Evolutionary conservation across 2,329 filamentous ascomycete genomes (phyloP).

Genomic region (Xylariales sp.): DNA sequence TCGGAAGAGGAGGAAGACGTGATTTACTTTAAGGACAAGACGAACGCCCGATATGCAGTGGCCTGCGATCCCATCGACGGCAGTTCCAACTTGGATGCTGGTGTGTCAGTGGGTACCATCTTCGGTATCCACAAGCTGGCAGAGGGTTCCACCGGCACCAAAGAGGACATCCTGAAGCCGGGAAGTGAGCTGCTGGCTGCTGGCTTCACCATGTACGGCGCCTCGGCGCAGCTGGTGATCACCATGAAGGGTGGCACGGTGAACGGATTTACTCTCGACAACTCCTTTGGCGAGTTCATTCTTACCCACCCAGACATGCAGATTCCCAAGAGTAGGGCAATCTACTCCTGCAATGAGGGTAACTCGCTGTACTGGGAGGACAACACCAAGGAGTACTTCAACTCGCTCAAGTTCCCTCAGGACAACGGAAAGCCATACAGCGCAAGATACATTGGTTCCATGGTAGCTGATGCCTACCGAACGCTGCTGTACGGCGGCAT

Average conservation of each 20-base stretch:
- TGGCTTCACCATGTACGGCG: conserved; percentile 99
- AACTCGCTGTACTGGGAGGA: conserved; percentile 97
- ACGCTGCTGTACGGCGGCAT: conserved; percentile 94
- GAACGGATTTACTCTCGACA: conserved; percentile 98
- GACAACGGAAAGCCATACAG: conserved; percentile 84
- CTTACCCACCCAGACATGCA: conserved; percentile 93
- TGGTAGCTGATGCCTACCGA: conserved; percentile 97
- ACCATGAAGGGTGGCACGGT: conserved; percentile 91
- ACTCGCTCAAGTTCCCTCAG: conserved; percentile 78
- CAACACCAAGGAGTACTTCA: conserved; percentile 80
- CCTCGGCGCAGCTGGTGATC: conserved; percentile 91
- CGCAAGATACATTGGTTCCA: conserved; percentile 90
- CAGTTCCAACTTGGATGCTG: conserved; percentile 94
- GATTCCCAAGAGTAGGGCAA: conserved; percentile 73
- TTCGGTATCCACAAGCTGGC: conserved; percentile 90
- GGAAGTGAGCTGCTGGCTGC: conserved; percentile 89
- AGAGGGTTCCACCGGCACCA: conserved; percentile 67
- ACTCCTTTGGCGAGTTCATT: conserved; percentile 96
- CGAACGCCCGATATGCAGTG: conserved; percentile 83
- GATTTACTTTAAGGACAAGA: conserved; percentile 76
- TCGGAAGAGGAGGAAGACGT: conserved; percentile 96
- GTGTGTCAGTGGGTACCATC: conserved; percentile 96
- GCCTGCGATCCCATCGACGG: conserved; percentile 98
- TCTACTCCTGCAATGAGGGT: conserved; percentile 98
- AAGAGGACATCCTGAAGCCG: conserved; percentile 83